These are phyloP conservation scores for Breynia disticha DNA, from an alignment of 441 rosid genomes.

Conservation along the genomic window DNA sequence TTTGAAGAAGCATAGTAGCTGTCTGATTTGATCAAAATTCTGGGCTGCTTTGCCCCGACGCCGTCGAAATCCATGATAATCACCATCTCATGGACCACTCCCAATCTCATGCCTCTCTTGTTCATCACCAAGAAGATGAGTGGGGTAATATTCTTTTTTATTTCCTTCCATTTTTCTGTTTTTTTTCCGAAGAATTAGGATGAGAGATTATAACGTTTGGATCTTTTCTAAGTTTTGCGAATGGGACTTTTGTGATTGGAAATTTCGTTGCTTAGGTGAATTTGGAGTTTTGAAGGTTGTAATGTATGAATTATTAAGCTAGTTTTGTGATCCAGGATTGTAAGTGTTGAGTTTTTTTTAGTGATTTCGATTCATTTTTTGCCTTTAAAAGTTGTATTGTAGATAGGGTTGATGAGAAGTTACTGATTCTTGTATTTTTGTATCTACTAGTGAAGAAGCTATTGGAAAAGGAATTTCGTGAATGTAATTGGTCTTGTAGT, in stretches of 20 bases:
- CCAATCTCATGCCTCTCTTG: slow-evolving; percentile 31
- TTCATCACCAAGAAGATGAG: slow-evolving; percentile 53
- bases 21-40: slow-evolving; percentile 17
- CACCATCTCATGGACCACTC: slow-evolving; percentile 61
- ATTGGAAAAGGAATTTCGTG: no score
- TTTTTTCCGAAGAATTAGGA: slow-evolving; percentile 6
- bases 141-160: slow-evolving; percentile 49
- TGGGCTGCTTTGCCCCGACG: slow-evolving; percentile 46
- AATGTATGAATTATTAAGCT: no score
- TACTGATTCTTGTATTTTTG: no score
- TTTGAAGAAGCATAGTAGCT: background rate
- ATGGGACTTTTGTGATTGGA: background rate
- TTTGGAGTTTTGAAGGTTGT: no score
- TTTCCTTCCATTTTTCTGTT: slow-evolving; percentile 5
- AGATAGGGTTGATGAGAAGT: no score
- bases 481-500: no score
- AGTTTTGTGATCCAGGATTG: no score
- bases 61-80: slow-evolving; percentile 62
- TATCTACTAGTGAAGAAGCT: no score
- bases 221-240: slow-evolving; percentile 9
- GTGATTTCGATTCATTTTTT: no score
- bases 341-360: no score
- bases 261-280: no score
- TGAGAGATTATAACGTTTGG: slow-evolving; percentile 7
- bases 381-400: no score